phyloP scores from a whole-genome alignment of 768 basidiomycete genomes.

The Pisolithus microcarpus region DNA sequence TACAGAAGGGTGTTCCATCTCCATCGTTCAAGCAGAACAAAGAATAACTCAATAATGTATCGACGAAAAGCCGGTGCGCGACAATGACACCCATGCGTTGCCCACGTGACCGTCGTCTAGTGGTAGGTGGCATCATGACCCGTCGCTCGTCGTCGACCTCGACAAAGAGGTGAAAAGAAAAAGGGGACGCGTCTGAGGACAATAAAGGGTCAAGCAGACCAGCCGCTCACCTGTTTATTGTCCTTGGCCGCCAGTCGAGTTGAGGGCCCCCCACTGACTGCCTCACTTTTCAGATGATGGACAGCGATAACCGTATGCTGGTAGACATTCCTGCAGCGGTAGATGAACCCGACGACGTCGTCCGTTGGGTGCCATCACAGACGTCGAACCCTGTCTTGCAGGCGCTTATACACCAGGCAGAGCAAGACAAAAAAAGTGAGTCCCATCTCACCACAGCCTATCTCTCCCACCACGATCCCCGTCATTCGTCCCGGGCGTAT shows the following conservation, averaged over 20 bases:
- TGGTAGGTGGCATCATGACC: neutral
- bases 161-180: neutral
- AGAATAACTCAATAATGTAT: no score
- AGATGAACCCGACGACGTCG: slow-evolving; percentile 8
- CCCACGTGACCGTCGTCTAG: slow-evolving; percentile 3
- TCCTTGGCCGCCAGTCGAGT: neutral
- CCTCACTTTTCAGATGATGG: neutral
- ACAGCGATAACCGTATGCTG: slow-evolving; percentile 2
- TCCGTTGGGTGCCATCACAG: slow-evolving; percentile 24
- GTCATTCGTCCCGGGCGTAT: neutral
- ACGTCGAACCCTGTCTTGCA: slow-evolving; percentile 16
- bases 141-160: neutral
- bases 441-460: neutral
- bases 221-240: neutral
- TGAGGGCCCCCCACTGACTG: neutral
- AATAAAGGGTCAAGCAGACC: neutral
- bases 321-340: slow-evolving; percentile 13
- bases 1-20: no score
- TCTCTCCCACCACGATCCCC: neutral
- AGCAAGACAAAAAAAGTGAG: slow-evolving; percentile 19
- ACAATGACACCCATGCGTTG: no score
- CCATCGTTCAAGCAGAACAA: no score
- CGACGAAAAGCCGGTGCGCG: no score
- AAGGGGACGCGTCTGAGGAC: neutral
- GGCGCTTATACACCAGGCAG: slow-evolving; percentile 21